These are phyloP conservation scores for Sonneratia alba DNA, from an alignment of 345 rosid species.

Conservation along the genomic window DNA sequence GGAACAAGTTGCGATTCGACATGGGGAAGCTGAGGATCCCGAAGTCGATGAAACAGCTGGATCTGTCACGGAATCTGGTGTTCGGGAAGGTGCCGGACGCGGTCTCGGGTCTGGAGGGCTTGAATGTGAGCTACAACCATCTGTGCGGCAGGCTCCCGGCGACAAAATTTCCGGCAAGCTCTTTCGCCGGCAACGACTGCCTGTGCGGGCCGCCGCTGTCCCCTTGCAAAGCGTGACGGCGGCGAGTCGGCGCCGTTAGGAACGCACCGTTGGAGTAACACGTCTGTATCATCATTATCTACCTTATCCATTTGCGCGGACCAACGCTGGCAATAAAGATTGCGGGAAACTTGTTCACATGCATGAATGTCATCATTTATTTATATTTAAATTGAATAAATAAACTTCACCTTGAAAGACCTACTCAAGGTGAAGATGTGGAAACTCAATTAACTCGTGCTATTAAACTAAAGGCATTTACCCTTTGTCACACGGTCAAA, in stretches of 20 bases:
- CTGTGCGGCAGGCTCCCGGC: constrained; percentile 62
- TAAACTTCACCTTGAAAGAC: too few relatives aligned
- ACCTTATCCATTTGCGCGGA: not conserved
- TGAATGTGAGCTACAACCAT: constrained; percentile 52
- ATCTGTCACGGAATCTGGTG: constrained; percentile 46
- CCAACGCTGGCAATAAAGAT: not conserved
- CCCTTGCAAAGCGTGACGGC: constrained; percentile 25
- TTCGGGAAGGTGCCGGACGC: constrained; percentile 46
- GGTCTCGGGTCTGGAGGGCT: constrained; percentile 28
- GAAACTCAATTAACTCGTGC: too few relatives aligned
- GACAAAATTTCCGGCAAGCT: constrained; percentile 38
- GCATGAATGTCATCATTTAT: too few relatives aligned
- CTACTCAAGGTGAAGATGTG: too few relatives aligned
- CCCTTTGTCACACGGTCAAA: too few relatives aligned
- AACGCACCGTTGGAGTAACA: not conserved
- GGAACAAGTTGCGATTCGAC: constrained; percentile 46
- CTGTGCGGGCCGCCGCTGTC: constrained; percentile 49
- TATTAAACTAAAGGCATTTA: too few relatives aligned
- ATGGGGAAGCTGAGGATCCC: constrained; percentile 32
- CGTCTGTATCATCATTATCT: not conserved
- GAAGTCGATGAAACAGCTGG: constrained; percentile 36
- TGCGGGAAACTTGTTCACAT: too few relatives aligned
- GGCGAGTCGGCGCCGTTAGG: not conserved
- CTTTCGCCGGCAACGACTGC: constrained; percentile 42
- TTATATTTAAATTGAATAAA: too few relatives aligned